Conservation (phyloP, 2,329 filamentous ascomycete genomes). For the Penicillium sp. region DNA sequence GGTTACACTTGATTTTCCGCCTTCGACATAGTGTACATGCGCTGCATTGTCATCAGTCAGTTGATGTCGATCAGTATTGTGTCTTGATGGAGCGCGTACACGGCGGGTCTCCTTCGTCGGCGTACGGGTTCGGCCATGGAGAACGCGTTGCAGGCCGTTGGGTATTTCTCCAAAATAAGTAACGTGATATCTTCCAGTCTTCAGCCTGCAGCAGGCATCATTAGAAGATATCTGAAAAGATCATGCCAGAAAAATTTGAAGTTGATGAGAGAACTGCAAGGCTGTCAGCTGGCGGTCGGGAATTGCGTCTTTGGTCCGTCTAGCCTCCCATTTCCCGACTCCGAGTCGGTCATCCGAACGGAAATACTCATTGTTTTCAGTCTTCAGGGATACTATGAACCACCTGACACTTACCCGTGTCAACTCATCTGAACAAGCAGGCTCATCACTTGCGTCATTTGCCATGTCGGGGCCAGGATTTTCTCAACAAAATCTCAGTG, state of each 20-base stretch:
- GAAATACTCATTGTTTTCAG: no score
- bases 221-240: no score
- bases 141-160: neutral
- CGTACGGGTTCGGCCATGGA: constrained; percentile 33
- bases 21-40: constrained; percentile 61
- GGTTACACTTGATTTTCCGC: constrained; percentile 65
- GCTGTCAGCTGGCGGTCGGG: constrained; percentile 4
- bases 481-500: no score
- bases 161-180: no score
- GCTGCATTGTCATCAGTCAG: constrained; percentile 33
- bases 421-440: no score
- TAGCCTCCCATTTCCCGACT: constrained; percentile 29
- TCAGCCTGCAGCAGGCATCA: neutral
- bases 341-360: constrained; percentile 3
- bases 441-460: no score
- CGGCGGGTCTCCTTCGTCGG: constrained; percentile 47
- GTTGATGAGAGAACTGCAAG: neutral
- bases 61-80: neutral
- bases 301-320: constrained; percentile 29
- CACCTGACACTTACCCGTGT: no score
- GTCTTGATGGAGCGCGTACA: constrained; percentile 35
- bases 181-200: neutral
- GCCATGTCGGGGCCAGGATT: no score
- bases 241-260: no score
- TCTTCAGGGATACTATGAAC: no score